Conservation (phyloP, 495 filamentous ascomycete genomes). For the Evernia prunastri region DNA sequence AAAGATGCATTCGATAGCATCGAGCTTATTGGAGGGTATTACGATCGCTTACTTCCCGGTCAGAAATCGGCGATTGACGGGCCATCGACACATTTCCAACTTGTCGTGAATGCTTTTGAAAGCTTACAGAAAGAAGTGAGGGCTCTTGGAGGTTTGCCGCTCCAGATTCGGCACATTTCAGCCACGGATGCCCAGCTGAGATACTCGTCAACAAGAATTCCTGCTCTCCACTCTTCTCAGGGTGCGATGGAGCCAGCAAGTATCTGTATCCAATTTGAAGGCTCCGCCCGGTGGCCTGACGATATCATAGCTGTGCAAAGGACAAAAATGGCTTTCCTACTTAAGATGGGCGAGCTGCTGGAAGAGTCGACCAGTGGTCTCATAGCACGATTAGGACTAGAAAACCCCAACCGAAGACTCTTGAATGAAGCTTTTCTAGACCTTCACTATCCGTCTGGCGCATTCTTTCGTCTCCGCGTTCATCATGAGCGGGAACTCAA, state of each 20-base stretch:
- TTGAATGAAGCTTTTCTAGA: conserved; percentile 82
- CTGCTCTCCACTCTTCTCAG: conserved; percentile 30
- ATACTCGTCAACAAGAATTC: conserved; percentile 57
- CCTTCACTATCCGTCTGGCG: conserved; percentile 61
- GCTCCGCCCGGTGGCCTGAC: conserved; percentile 89
- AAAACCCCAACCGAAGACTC: conserved; percentile 58
- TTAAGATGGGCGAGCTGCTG: conserved; percentile 71
- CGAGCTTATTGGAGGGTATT: conserved; percentile 55
- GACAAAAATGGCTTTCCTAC: conserved; percentile 85
- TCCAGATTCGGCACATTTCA: conserved; percentile 70
- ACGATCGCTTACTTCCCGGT: conserved; percentile 47
- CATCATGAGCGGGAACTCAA: conserved; percentile 77
- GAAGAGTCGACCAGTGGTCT: conserved; percentile 42
- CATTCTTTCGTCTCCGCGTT: conserved; percentile 50
- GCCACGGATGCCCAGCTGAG: conserved; percentile 65
- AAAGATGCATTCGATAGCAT: conserved; percentile 46
- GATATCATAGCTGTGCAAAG: conserved; percentile 82
- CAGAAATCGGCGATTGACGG: conserved; percentile 34
- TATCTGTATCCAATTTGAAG: conserved; percentile 83
- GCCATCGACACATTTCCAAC: conserved; percentile 47
- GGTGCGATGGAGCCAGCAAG: conserved; percentile 43
- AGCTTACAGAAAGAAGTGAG: conserved; percentile 67
- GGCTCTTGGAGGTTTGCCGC: conserved; percentile 67
- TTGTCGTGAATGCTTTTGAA: conserved; percentile 56
- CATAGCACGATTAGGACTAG: conserved; percentile 66